Evolutionary conservation across 2,329 filamentous ascomycete species (phyloP).

Genomic region (Penicillium sp.): DNA sequence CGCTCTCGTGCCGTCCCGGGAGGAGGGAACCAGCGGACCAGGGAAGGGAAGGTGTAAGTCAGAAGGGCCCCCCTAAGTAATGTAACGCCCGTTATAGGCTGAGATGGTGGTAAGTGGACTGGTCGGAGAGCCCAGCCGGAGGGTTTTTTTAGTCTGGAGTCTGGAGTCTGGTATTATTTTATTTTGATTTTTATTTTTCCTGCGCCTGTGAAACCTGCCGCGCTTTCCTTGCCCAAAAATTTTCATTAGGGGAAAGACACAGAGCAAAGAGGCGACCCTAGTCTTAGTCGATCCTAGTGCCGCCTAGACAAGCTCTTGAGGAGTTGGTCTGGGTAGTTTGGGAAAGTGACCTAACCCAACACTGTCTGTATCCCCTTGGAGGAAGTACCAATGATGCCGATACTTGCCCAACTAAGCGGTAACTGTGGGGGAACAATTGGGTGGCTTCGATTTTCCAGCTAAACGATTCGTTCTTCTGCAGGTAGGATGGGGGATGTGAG

Average conservation of each 20-base stretch:
- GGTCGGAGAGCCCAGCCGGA: not conserved
- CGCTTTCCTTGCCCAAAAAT: slow-evolving; percentile 14
- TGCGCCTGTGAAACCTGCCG: slow-evolving; percentile 9
- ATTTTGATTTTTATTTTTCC: not conserved
- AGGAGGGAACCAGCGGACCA: slow-evolving; percentile 2
- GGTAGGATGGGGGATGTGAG: slow-evolving; percentile 8
- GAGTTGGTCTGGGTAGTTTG: not conserved
- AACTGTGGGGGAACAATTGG: not conserved
- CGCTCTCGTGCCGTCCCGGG: slow-evolving; percentile 3
- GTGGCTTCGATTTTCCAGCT: slow-evolving; percentile 6
- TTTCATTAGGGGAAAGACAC: not conserved
- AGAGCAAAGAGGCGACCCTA: not conserved
- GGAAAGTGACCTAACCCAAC: not conserved
- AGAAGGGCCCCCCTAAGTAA: not conserved
- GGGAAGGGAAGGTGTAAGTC: not conserved
- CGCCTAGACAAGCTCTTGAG: slow-evolving; percentile 1
- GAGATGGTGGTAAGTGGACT: not conserved
- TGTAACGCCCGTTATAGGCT: not conserved
- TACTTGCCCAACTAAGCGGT: not conserved
- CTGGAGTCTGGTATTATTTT: not conserved
- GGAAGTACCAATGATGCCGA: not conserved
- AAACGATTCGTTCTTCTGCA: slow-evolving; percentile 18
- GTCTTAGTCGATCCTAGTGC: slow-evolving; percentile 3
- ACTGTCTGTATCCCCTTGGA: not conserved
- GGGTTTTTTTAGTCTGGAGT: not conserved